These are phyloP conservation scores for Saccharomyces pastorianus DNA, from an alignment of 1,139 yeast species.

Conservation along the genomic window DNA sequence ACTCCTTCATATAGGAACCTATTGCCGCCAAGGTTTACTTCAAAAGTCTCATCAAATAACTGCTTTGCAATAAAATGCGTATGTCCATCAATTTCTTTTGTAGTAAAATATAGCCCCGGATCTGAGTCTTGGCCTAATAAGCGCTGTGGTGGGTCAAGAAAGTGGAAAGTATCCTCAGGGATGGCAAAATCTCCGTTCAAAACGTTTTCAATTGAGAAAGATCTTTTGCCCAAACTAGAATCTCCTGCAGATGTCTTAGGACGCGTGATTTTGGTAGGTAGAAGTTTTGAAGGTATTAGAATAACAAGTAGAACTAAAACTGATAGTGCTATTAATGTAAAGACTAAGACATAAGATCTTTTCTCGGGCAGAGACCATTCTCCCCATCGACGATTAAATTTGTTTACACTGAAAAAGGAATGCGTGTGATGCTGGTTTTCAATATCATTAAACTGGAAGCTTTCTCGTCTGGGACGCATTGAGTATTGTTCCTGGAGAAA, in stretches of 20 bases:
- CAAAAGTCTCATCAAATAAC: slow-evolving; percentile 17
- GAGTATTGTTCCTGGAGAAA: not conserved
- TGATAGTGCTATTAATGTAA: not conserved
- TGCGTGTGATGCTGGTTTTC: not conserved
- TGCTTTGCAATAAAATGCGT: slow-evolving; percentile 25
- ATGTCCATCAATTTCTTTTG: slow-evolving; percentile 12
- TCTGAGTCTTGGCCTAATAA: slow-evolving; percentile 24
- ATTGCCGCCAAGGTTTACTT: slow-evolving; percentile 14
- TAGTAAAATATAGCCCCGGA: slow-evolving; percentile 32
- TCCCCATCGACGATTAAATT: not conserved
- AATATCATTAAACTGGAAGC: not conserved
- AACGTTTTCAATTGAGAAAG: slow-evolving; percentile 22
- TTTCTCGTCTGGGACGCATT: not conserved
- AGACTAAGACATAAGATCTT: not conserved
- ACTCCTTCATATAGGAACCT: slow-evolving; percentile 22
- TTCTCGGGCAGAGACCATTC: not conserved
- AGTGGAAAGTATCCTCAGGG: slow-evolving; percentile 23
- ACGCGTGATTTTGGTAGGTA: not conserved
- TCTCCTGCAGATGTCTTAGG: not conserved
- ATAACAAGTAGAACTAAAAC: not conserved
- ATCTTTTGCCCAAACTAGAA: not conserved
- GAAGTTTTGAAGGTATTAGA: not conserved
- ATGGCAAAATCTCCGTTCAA: slow-evolving; percentile 24
- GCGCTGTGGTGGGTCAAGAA: slow-evolving; percentile 28
- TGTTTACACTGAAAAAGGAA: not conserved